Evolutionary conservation across 2,329 filamentous ascomycete species (phyloP).

Genomic region (Venturia aucupariae): DNA sequence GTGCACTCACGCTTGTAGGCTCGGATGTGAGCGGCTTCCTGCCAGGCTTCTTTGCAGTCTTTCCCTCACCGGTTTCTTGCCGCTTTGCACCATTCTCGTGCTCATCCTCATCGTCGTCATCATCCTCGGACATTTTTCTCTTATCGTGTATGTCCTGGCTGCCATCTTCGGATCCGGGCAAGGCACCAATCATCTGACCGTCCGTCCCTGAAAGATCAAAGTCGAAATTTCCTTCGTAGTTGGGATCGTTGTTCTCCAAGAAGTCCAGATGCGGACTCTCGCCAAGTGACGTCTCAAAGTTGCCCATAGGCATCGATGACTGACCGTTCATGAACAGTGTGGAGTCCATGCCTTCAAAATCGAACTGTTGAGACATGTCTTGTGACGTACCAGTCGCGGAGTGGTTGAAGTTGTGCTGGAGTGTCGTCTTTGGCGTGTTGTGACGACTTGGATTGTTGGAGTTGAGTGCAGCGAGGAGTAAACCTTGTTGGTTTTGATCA

Average conservation of each 20-base stretch:
- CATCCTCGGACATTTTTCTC: slow-evolving; percentile 61
- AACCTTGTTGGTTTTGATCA: slow-evolving; percentile 37
- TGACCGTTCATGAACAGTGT: slow-evolving; percentile 18
- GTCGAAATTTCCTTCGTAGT: slow-evolving; percentile 44
- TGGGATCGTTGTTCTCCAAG: slow-evolving; percentile 45
- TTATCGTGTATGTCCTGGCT: slow-evolving; percentile 41
- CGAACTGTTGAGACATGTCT: slow-evolving; percentile 21
- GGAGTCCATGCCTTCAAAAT: slow-evolving; percentile 26
- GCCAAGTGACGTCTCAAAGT: slow-evolving; percentile 45
- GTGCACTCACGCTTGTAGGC: slow-evolving; percentile 75
- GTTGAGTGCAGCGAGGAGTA: slow-evolving; percentile 38
- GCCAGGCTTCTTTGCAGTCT: slow-evolving; percentile 88
- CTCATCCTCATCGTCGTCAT: slow-evolving; percentile 50
- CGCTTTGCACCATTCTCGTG: slow-evolving; percentile 60
- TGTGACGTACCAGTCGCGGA: background rate
- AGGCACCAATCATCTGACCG: slow-evolving; percentile 64
- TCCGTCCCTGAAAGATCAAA: slow-evolving; percentile 55
- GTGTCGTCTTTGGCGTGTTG: slow-evolving; percentile 19
- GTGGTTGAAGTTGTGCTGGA: slow-evolving; percentile 14
- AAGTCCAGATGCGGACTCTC: slow-evolving; percentile 81
- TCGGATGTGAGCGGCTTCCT: slow-evolving; percentile 93
- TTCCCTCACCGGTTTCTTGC: slow-evolving; percentile 66
- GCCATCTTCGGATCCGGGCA: slow-evolving; percentile 46
- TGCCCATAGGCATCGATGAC: slow-evolving; percentile 22
- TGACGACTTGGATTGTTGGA: slow-evolving; percentile 33